These are phyloP conservation scores for Crithidia acanthocephali DNA, from an alignment of 208 protist species.

Conservation along the genomic window DNA sequence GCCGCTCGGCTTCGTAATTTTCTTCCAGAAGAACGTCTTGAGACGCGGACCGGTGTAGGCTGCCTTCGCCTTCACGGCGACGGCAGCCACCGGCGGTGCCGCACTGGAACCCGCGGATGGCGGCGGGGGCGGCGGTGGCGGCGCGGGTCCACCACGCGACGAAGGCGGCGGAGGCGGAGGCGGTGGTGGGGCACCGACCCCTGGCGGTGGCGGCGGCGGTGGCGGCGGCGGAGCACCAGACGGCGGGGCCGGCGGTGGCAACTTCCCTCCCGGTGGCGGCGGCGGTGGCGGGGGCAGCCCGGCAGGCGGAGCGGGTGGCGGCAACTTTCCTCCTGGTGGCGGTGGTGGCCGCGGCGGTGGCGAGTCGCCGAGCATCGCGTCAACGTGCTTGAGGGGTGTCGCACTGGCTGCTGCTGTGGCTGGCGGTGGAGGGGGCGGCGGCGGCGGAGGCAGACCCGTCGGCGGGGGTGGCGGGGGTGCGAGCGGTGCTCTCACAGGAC, in stretches of 20 bases:
- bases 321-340: constrained; percentile 14
- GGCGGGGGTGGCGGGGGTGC: background rate
- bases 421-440: constrained; percentile 9
- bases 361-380: constrained; percentile 25
- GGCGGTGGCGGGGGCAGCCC: constrained; percentile 19
- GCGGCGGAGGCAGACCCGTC: constrained; percentile 2
- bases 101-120: constrained; percentile 31
- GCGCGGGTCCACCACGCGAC: constrained; percentile 27
- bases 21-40: constrained; percentile 89
- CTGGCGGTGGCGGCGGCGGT: constrained; percentile 25
- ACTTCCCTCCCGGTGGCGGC: constrained; percentile 11
- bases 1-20: constrained; percentile 56
- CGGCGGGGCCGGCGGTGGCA: constrained; percentile 31
- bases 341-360: constrained; percentile 36
- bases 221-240: constrained; percentile 11
- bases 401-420: background rate
- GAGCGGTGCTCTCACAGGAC: background rate
- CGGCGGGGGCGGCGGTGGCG: constrained; percentile 43
- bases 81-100: constrained; percentile 18
- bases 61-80: constrained; percentile 24
- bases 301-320: constrained; percentile 32
- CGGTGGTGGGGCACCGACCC: constrained; percentile 1
- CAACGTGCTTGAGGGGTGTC: constrained; percentile 18
- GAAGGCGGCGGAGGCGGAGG: constrained; percentile 17
- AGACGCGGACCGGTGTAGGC: constrained; percentile 53